Percentiles rank a stretch among this genome's conserved stretches.
These are phyloP conservation scores for Eragrostis nindensis DNA, from an alignment of 176 grass and related monocot species.

Conservation along the genomic window DNA sequence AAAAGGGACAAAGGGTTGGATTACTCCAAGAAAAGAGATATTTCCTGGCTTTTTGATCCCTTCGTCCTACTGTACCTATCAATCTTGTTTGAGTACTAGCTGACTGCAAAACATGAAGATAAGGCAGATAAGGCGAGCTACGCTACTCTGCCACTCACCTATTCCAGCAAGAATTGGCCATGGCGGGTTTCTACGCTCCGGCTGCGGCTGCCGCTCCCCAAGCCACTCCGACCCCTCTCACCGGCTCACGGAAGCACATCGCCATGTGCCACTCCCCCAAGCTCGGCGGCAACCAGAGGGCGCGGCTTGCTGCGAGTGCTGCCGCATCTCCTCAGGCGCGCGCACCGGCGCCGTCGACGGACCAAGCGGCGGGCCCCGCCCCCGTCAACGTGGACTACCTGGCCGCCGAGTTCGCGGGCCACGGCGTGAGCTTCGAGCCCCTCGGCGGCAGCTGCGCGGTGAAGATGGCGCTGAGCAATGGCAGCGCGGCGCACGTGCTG, in stretches of 20 bases:
- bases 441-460: conserved; percentile 61
- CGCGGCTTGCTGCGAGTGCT: neutral
- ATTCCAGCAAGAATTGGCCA: conserved; percentile 15
- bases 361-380: neutral
- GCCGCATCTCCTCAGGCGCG: conserved; percentile 19
- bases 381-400: conserved; percentile 68
- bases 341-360: conserved; percentile 28
- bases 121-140: conserved; percentile 44
- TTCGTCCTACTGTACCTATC: too few relatives aligned
- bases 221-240: conserved; percentile 14
- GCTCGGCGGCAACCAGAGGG: conserved; percentile 2
- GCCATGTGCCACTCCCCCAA: conserved; percentile 19
- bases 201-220: conserved; percentile 21
- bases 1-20: neutral
- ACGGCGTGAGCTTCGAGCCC: conserved; percentile 70
- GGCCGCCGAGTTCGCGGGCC: conserved; percentile 73
- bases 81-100: too few relatives aligned
- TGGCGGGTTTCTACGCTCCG: conserved; percentile 46
- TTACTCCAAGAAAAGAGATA: neutral
- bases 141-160: conserved; percentile 27
- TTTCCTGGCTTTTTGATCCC: neutral
- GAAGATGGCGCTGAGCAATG: conserved; percentile 69
- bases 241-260: conserved; percentile 45
- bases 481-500: conserved; percentile 68
- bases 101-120: conserved; percentile 17